Base-by-base conservation (phyloP, 2,329 filamentous ascomycete species). In the Colletotrichum shisoi region DNA sequence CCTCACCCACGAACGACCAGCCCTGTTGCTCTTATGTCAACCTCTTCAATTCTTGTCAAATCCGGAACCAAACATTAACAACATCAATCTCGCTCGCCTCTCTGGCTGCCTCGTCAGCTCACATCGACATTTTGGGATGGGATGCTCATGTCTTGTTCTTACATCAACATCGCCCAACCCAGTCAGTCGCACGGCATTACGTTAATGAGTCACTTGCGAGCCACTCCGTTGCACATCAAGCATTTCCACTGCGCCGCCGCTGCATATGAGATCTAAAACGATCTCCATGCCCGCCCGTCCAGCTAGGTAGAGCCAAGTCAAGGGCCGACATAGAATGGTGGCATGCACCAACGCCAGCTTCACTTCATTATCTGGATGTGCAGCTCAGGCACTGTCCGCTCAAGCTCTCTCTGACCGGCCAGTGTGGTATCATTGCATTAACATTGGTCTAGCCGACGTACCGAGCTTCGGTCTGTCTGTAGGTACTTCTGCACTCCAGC, bases 191-290 rank as follows among this genome's bases (percentile, higher is more conserved):
- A 67, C 64, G 27, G 54, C 60, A 48, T 67, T 49, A 58, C 60
- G 31, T 67, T 63, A 63, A 42, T 53, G 53, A 53, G 24, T 60
- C 54, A 40, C 17, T 48, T 63, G 53, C 64, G 54, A 59, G 53
- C 60, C 64, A 64, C 60, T 49, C 46, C 39, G 59, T 67, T 67
- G 64, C 53, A 15, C 42, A 64, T 67, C 54, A 63, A 46, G 52
- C 52, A 57, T 57, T 46, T 34, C 27, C 39, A 31, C 17, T 19
- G 24, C 44, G 44, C 49, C 42, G 40, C 4, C 45, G 64, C 64
- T 59, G 64, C 64, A 67, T 58, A 60, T 67, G 60, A 67, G 64
- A 67, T 67, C 64, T 54, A 64, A 58, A 57, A 64, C 60, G 61
- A 67, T 59, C 64, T 54, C 39, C 31, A 42, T 46, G 21, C 40